Evolutionary conservation across 192 early-diverging fungal species (phyloP), one percentile per base, ranked within the genome.

Genomic region (Chytriomyces sp.): DNA sequence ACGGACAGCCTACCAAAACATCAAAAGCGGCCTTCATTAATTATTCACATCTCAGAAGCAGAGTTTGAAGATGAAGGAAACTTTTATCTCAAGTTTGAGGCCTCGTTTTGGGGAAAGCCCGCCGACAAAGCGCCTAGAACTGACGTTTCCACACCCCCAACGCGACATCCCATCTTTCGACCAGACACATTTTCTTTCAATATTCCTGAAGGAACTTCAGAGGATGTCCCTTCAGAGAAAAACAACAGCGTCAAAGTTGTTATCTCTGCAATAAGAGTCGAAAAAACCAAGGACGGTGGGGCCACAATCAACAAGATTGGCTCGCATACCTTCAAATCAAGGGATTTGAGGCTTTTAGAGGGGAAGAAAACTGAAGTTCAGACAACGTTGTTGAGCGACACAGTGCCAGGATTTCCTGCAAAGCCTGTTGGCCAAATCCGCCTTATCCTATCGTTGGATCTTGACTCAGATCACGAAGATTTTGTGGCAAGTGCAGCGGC

Each of bases 51-150:
- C 31, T 68, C 37, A 7, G 65, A 68, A 55, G 65, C 65, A 10
- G 65, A 68, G 36, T 68, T 68, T 54, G 65, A 68, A 68, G 65
- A 68, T 28, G 65, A 68, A 55, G 65, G 65, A 7, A 68, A 68
- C 65, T 68, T 39, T 39, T 68, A 55, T 30, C 17, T 68, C 52
- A 64, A 40, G 39, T 64, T 64, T 32, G 62, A 68, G 2, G 52
- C 30, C 8, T 8, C 28, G 8, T 68, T 68, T 33, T 54, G 49
- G 52, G 65, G 54, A 6, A 37, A 14, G 19, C 2, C 10, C 0
- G 12, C 40, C 22, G 65, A 68, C 7, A 68, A 68, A 30, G 12
- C 12, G 12, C 44, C 65, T 30, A 44, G 65, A 22, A 68, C 65
- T 0, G 54, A 68, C 26, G 54, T 68, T 6, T 68, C 65, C 14